Percentiles rank a stretch among this genome's conserved stretches.
phyloP scores from a whole-genome alignment of 805 yeast species.

The Starmerella davenportii region DNA sequence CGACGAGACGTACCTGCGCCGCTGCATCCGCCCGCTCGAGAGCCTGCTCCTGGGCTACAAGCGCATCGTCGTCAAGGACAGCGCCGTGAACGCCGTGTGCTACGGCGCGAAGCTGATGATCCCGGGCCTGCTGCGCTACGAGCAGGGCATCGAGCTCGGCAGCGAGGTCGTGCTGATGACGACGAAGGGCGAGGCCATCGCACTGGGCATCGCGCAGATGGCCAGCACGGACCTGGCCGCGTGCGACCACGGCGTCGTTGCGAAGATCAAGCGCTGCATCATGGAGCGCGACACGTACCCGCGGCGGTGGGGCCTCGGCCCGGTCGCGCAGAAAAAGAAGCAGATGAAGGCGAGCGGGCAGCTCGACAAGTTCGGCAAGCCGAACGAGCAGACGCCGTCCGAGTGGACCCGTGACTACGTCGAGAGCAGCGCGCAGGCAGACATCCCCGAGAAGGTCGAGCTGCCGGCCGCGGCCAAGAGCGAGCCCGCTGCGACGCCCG shows the following conservation, averaged over 20 bases:
- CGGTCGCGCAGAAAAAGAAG: slow-evolving; percentile 96
- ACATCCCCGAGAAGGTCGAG: slow-evolving; percentile 24
- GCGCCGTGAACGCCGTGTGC: slow-evolving; percentile 95
- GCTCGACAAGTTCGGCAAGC: slow-evolving; percentile 87
- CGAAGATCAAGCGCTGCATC: slow-evolving; percentile 96
- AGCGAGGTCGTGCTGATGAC: slow-evolving; percentile 97
- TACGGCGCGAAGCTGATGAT: slow-evolving; percentile 98
- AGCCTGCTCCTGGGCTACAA: slow-evolving; percentile 85
- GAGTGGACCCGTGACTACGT: slow-evolving; percentile 78
- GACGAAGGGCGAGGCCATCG: slow-evolving; percentile 98
- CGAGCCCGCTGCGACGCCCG: slow-evolving; percentile 20
- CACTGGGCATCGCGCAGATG: slow-evolving; percentile 97
- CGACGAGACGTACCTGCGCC: slow-evolving; percentile 89
- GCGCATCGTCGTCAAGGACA: slow-evolving; percentile 85
- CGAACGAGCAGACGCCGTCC: slow-evolving; percentile 83
- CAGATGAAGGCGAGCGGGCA: slow-evolving; percentile 94
- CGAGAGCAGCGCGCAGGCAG: slow-evolving; percentile 42
- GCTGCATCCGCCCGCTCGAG: slow-evolving; percentile 87
- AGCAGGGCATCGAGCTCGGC: slow-evolving; percentile 89
- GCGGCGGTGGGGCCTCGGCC: slow-evolving; percentile 99
- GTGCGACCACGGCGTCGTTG: slow-evolving; percentile 97
- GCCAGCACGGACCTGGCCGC: slow-evolving; percentile 89
- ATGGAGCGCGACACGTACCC: slow-evolving; percentile 99
- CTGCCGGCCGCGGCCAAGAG: slow-evolving; percentile 30
- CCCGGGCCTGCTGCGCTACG: slow-evolving; percentile 94